Evolutionary conservation across 768 basidiomycete species (phyloP), one percentile per base, ranked within the genome.

Genomic region (Mycena rosella): DNA sequence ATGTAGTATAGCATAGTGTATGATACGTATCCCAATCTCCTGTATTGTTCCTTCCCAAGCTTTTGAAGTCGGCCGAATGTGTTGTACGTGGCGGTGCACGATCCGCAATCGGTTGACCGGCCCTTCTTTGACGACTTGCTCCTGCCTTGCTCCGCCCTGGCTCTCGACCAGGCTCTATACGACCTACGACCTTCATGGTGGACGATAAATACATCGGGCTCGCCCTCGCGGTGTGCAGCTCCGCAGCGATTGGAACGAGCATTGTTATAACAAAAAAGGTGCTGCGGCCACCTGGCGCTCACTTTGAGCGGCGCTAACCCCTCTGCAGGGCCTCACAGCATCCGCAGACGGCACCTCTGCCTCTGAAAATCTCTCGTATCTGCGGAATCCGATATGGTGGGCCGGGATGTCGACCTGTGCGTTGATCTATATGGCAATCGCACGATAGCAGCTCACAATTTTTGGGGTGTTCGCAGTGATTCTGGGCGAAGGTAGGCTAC

Each of bases 251-350:
- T 72, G 97, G 98, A 55, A 94, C 92, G 42, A 97, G 96, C 79
- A 98, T 96, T 78, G 98, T 99, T 76, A 97, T 99, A 77, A 99
- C 97, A 20, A 99, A 99, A 88, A 99, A 98, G 92, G 97, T 93
- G 56, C 71, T 81, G 52, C 13, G 2, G 44, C 60, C 20, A 58
- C 48, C 57, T 51, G 53, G 44, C 42, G 53, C 40, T 52, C 34
- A 47, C 22, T 38, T 36, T 29, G 5, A 17, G 15, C 20, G 6
- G 22, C 51, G 44, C 66, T 68, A 49, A 63, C 26, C 52, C 17
- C 17, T 57, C 30, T 59, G 26, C 24, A 98, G 97, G 97, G 97
- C 26, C 82, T 98, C 27, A 98, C 93, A 70, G 94, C 96, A 74
- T 93, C 96, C 49, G 89, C 89, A 5, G 84, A 87, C 68, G 82